phyloP scores from a whole-genome alignment of 2,329 filamentous ascomycete genomes.

The Neofusicoccum kwambonambiense region DNA sequence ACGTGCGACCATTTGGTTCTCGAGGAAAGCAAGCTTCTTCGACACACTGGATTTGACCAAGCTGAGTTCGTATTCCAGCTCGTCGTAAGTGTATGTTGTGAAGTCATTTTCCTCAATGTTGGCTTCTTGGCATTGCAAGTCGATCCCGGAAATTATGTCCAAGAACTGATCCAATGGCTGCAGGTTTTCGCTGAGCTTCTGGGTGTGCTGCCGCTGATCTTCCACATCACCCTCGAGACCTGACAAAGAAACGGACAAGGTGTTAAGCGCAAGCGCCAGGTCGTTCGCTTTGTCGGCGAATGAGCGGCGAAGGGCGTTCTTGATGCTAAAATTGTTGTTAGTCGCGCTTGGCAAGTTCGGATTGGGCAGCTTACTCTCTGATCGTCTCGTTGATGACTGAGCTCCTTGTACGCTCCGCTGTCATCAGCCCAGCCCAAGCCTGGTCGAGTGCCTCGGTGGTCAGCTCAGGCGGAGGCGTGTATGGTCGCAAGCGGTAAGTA shows the following conservation, averaged over 20 bases:
- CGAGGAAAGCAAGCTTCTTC: constrained; percentile 94
- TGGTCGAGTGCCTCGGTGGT: constrained; percentile 77
- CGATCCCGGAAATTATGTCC: constrained; percentile 79
- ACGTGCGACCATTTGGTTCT: constrained; percentile 97
- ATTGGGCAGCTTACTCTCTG: constrained; percentile 64
- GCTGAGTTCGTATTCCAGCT: constrained; percentile 88
- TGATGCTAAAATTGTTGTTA: constrained; percentile 63
- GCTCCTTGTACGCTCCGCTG: constrained; percentile 81
- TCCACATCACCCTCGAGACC: constrained; percentile 97
- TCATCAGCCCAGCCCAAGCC: constrained; percentile 77
- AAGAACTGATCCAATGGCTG: constrained; percentile 89
- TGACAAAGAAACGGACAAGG: constrained; percentile 89
- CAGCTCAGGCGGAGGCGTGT: constrained; percentile 83
- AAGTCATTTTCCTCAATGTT: constrained; percentile 99
- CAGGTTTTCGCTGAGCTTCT: constrained; percentile 79
- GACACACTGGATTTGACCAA: constrained; percentile 89
- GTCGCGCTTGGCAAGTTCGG: constrained; percentile 6
- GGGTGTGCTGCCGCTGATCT: constrained; percentile 86
- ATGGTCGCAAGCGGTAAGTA: constrained; percentile 87
- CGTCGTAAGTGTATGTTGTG: constrained; percentile 98
- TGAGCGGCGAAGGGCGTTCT: constrained; percentile 84
- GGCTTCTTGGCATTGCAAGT: constrained; percentile 87
- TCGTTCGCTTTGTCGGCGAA: constrained; percentile 99
- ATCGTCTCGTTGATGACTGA: constrained; percentile 98
- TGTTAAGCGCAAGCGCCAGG: constrained; percentile 92